Conservation (phyloP, 768 basidiomycete species). For the Lactifluus piperatus region DNA sequence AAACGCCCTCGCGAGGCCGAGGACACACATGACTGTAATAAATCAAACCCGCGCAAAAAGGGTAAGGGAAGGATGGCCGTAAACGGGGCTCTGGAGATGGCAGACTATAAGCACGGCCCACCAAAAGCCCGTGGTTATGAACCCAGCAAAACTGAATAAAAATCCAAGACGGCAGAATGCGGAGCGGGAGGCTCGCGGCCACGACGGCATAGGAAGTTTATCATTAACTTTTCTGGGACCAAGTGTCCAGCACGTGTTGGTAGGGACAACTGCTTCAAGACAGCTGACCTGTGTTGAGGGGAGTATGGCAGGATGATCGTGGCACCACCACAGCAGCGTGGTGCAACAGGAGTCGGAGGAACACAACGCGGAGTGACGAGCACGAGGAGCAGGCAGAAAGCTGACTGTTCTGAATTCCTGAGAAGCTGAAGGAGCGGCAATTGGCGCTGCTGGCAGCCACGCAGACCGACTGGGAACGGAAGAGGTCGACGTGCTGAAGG, state of each 20-base stretch:
- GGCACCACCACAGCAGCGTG: not conserved
- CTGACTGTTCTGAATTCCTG: not conserved
- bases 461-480: not conserved
- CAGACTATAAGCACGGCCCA: not conserved
- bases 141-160: not conserved
- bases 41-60: not conserved
- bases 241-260: not conserved
- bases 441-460: not conserved
- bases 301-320: not conserved
- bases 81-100: not conserved
- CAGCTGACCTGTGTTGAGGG: not conserved
- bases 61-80: not conserved
- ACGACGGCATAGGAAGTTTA: not conserved
- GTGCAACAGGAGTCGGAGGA: not conserved
- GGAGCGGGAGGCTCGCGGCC: constrained; percentile 7
- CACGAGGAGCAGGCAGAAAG: not conserved
- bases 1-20: no score
- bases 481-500: not conserved
- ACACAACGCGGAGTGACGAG: not conserved
- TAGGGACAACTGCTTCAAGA: not conserved
- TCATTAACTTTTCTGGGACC: not conserved
- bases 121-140: not conserved
- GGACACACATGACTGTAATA: not conserved
- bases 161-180: not conserved
- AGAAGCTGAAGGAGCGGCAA: not conserved